Evolutionary conservation across 2,329 filamentous ascomycete genomes (phyloP).

Genomic region (Aspergillus pseudoterreus): DNA sequence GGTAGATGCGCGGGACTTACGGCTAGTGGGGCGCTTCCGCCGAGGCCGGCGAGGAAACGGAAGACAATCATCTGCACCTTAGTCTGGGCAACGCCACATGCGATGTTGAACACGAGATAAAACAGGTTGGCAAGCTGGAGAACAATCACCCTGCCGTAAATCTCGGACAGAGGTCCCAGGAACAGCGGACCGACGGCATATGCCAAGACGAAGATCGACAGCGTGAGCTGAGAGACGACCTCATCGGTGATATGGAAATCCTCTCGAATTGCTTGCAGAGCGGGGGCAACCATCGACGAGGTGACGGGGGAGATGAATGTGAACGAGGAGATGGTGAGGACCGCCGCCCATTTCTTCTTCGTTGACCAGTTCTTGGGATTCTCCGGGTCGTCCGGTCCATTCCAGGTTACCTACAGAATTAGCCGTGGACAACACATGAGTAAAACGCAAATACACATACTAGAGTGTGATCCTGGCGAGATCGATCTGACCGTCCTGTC

Average conservation of each 20-base stretch:
- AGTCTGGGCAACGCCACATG: conserved; percentile 54
- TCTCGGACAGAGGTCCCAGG: conserved; percentile 52
- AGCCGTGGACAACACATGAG: neutral
- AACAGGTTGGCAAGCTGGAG: conserved; percentile 54
- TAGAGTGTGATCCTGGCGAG: conserved; percentile 21
- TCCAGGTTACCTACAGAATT: conserved; percentile 44
- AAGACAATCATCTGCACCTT: conserved; percentile 55
- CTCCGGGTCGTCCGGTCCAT: conserved; percentile 49
- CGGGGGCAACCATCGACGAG: conserved; percentile 57
- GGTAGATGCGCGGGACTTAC: conserved; percentile 26
- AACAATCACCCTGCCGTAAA: conserved; percentile 54
- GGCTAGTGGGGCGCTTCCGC: conserved; percentile 55
- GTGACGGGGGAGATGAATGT: conserved; percentile 63
- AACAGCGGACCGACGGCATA: conserved; percentile 53
- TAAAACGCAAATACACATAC: conserved; percentile 14
- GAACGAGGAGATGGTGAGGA: conserved; percentile 54
- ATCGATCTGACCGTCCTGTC: conserved; percentile 18
- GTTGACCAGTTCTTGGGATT: conserved; percentile 54
- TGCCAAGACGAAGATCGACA: conserved; percentile 56
- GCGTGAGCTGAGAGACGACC: conserved; percentile 45
- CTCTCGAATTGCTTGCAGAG: conserved; percentile 48
- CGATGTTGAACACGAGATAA: conserved; percentile 58
- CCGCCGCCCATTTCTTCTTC: conserved; percentile 55
- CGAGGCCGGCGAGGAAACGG: conserved; percentile 57
- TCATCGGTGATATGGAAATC: conserved; percentile 52